These are phyloP conservation scores for Aspergillus fijiensis DNA, from an alignment of 2,329 filamentous ascomycete genomes.

Conservation along the genomic window DNA sequence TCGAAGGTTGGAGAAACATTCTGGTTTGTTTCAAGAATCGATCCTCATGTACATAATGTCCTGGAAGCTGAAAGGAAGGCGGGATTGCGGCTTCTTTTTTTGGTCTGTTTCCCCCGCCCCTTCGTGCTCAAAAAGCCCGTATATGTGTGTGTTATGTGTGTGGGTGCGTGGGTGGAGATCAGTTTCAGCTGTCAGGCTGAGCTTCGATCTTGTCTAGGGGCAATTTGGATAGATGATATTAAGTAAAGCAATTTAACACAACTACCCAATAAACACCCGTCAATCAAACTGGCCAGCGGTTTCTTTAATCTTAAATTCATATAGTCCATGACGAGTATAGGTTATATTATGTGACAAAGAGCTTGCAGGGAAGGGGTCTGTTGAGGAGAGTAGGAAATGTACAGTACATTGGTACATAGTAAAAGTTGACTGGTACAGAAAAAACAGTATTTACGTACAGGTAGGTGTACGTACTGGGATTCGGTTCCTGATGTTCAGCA, in stretches of 20 bases:
- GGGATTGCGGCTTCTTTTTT: neutral
- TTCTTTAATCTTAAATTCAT: neutral
- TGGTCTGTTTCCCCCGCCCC: no score
- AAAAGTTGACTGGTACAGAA: no score
- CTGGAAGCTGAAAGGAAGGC: neutral
- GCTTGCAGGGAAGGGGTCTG: no score
- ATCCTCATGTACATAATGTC: no score
- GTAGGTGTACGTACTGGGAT: no score
- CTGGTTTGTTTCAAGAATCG: neutral
- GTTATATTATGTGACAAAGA: no score
- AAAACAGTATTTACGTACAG: no score
- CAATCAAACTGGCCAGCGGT: neutral
- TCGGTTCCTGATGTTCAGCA: no score
- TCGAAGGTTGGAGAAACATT: neutral
- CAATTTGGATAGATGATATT: neutral
- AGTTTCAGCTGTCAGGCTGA: neutral
- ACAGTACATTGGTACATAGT: no score
- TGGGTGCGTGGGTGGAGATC: neutral
- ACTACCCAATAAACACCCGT: neutral
- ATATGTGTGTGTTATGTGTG: no score
- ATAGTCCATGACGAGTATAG: no score
- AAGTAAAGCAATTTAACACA: neutral
- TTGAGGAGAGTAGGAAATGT: no score
- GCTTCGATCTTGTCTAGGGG: neutral
- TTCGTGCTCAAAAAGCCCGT: neutral